Percentiles rank a stretch among this genome's conserved stretches.
These are phyloP conservation scores for Cajanus cajan DNA, from an alignment of 306 rosid genomes.

Conservation along the genomic window DNA sequence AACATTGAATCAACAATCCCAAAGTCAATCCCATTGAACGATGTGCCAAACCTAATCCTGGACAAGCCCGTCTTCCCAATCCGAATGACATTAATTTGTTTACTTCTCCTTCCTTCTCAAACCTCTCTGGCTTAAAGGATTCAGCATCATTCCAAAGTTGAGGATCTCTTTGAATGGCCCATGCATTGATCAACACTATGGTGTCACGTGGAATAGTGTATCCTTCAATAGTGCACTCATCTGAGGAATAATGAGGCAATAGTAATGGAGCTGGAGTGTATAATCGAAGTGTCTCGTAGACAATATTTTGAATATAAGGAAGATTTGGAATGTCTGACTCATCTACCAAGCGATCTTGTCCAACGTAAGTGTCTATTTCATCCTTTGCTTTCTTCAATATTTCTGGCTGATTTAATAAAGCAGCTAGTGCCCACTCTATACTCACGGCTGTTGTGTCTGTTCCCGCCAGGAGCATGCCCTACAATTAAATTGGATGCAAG, in stretches of 20 bases:
- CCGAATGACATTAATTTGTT: constrained; percentile 26
- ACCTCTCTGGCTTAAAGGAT: constrained; percentile 41
- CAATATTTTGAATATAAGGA: constrained; percentile 44
- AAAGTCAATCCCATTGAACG: constrained; percentile 18
- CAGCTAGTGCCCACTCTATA: constrained; percentile 42
- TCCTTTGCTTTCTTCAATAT: constrained; percentile 30
- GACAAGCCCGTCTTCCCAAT: constrained; percentile 36
- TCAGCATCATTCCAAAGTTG: constrained; percentile 40
- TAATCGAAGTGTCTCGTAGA: constrained; percentile 50
- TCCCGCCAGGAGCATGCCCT: constrained; percentile 45
- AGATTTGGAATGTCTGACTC: constrained; percentile 45
- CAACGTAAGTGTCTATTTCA: constrained; percentile 38
- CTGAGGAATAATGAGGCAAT: constrained; percentile 46
- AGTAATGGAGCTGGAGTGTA: constrained; percentile 47
- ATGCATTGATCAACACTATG: constrained; percentile 48
- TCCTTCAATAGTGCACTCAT: constrained; percentile 43
- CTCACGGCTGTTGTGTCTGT: constrained; percentile 46
- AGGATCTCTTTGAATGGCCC: constrained; percentile 63
- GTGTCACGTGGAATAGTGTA: constrained; percentile 43
- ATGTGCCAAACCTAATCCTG: constrained; percentile 22
- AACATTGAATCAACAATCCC: constrained; percentile 30
- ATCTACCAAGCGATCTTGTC: constrained; percentile 38
- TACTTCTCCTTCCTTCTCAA: constrained; percentile 28
- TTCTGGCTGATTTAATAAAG: constrained; percentile 37
- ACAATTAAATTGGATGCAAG: too few species aligned